Evolutionary conservation across 768 basidiomycete species (phyloP).

Genomic region (Leccinum olivaceopallidum): DNA sequence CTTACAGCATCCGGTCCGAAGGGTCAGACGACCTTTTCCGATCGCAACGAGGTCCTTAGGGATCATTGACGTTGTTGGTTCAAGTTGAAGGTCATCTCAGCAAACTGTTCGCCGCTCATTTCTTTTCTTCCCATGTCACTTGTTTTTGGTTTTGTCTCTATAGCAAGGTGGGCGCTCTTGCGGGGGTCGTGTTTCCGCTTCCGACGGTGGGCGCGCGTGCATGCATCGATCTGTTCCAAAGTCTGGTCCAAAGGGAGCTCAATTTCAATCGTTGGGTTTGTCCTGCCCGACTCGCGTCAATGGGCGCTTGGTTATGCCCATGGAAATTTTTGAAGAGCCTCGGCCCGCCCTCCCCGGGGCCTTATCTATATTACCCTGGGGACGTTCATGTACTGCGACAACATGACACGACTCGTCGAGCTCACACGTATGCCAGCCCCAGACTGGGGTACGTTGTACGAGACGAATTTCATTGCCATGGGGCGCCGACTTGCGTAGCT

Average conservation of each 20-base stretch:
- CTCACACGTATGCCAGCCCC: neutral
- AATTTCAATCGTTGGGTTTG: conserved; percentile 9
- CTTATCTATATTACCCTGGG: neutral
- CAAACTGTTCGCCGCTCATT: neutral
- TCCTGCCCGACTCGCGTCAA: neutral
- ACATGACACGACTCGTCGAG: neutral
- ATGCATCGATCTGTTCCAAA: conserved; percentile 1
- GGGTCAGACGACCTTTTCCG: conserved; percentile 3
- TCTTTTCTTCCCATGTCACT: conserved; percentile 20
- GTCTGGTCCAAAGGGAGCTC: conserved; percentile 1
- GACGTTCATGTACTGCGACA: neutral
- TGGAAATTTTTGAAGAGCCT: neutral
- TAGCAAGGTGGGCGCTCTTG: neutral
- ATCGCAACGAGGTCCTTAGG: neutral
- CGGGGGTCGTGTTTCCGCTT: neutral
- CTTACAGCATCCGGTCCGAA: neutral
- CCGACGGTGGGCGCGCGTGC: neutral
- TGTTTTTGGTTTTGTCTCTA: neutral
- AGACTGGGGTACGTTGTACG: conserved; percentile 1
- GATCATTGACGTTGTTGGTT: neutral
- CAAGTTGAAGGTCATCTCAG: neutral
- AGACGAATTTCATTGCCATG: neutral
- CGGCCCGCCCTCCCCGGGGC: neutral
- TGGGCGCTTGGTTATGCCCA: neutral
- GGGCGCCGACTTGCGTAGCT: neutral